phyloP scores from a whole-genome alignment of 2,329 filamentous ascomycete species.

The Dothideomycetidae sp. region DNA sequence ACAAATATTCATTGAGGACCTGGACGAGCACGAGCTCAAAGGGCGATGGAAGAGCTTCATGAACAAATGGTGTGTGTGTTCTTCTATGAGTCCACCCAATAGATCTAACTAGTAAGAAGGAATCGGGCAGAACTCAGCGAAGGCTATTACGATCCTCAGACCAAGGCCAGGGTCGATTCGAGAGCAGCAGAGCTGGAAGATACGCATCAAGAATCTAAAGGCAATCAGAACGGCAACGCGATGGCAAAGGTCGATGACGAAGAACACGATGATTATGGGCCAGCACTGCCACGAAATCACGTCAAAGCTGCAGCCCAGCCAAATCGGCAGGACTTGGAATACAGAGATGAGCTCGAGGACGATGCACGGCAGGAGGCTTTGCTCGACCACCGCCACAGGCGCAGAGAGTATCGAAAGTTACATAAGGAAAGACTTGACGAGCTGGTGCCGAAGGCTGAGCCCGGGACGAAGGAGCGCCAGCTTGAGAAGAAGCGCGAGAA shows the following conservation, averaged over 20 bases:
- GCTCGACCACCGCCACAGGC: slow-evolving; percentile 44
- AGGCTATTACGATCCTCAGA: slow-evolving; percentile 83
- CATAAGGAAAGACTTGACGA: slow-evolving; percentile 69
- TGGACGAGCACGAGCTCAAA: slow-evolving; percentile 60
- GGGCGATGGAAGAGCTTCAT: slow-evolving; percentile 92
- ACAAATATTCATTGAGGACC: slow-evolving; percentile 48
- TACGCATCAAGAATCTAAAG: neutral
- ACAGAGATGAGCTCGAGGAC: slow-evolving; percentile 29
- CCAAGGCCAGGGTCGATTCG: slow-evolving; percentile 41
- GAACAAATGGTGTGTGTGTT: slow-evolving; percentile 55
- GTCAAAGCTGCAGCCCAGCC: slow-evolving; percentile 49
- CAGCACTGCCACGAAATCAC: slow-evolving; percentile 29
- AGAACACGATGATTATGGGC: slow-evolving; percentile 47
- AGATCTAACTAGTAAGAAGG: slow-evolving; percentile 40
- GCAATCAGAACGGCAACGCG: slow-evolving; percentile 12
- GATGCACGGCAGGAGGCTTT: slow-evolving; percentile 36
- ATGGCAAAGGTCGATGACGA: slow-evolving; percentile 42
- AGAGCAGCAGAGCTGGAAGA: neutral
- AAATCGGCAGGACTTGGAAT: slow-evolving; percentile 55
- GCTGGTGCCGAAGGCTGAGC: slow-evolving; percentile 64
- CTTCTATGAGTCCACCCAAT: neutral
- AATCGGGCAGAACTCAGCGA: slow-evolving; percentile 76
- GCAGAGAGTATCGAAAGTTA: slow-evolving; percentile 47
- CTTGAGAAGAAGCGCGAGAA: slow-evolving; percentile 71
- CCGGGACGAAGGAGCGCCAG: slow-evolving; percentile 67